A percentile compares a stretch with the other conserved stretches of the same genome.
Evolutionary conservation across 2,329 filamentous ascomycete species (phyloP).

Genomic region (Biscogniauxia marginata): DNA sequence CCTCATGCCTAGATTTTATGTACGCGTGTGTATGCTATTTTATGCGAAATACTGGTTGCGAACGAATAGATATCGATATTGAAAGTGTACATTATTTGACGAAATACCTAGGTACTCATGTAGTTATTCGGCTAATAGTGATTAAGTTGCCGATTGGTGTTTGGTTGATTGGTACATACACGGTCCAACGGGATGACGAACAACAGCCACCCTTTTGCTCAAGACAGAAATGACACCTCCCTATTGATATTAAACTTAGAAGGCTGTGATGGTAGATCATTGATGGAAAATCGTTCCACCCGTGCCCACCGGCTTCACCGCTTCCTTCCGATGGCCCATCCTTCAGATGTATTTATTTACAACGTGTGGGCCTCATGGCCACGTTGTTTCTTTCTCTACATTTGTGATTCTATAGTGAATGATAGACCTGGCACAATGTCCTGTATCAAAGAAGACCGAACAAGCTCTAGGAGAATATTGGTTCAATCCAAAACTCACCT

Average conservation of each 20-base stretch:
- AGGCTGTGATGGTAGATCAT: not conserved
- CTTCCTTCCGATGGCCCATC: not conserved
- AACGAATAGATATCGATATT: not conserved
- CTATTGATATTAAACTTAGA: not conserved
- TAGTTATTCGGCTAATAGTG: not conserved
- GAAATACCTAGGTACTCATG: not conserved
- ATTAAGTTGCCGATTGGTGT: too few relatives aligned
- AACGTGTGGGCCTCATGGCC: not conserved
- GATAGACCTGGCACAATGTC: not conserved
- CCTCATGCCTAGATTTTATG: not conserved
- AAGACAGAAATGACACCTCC: not conserved
- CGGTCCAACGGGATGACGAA: not conserved
- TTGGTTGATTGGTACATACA: not conserved
- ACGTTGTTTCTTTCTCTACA: not conserved
- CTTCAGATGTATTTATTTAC: not conserved
- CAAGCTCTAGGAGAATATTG: conserved; percentile 9
- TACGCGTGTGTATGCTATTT: not conserved
- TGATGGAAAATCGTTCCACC: not conserved
- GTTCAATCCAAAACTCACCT: conserved; percentile 19
- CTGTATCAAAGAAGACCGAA: not conserved
- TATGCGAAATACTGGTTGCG: not conserved
- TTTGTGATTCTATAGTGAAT: not conserved
- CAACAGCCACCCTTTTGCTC: not conserved
- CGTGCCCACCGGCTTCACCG: not conserved
- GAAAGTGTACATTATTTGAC: not conserved